These are phyloP conservation scores for Spergularia bocconei DNA, from an alignment of 148 eudicot genomes.

Conservation along the genomic window DNA sequence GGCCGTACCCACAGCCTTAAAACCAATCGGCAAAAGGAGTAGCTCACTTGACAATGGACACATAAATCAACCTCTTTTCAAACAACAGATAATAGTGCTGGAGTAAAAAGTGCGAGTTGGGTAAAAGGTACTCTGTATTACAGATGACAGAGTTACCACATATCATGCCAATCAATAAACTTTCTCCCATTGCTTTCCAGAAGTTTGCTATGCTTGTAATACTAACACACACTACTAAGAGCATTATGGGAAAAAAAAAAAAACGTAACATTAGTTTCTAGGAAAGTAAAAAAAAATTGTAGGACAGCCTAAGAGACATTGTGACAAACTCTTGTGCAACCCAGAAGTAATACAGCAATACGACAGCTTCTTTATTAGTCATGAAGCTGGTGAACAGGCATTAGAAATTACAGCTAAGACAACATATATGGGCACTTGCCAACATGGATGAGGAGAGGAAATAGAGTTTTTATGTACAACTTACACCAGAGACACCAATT, in stretches of 20 bases:
- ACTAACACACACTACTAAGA: not conserved
- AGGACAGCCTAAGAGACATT: not conserved
- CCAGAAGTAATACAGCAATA: not conserved
- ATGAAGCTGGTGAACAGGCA: not conserved
- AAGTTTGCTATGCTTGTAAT: not conserved
- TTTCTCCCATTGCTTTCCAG: not conserved
- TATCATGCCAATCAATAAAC: not conserved
- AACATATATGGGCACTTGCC: not conserved
- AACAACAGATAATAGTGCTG: no score
- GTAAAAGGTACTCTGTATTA: not conserved
- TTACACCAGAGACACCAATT: slow-evolving; percentile 90
- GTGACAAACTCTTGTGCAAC: not conserved
- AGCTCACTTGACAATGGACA: no score
- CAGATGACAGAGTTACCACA: not conserved
- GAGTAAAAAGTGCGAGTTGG: not conserved
- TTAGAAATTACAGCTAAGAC: not conserved
- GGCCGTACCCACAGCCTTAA: no score
- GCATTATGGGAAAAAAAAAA: not conserved
- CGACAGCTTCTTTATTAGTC: not conserved
- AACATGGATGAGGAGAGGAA: not conserved
- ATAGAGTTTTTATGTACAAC: slow-evolving; percentile 15
- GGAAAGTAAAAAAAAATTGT: no score
- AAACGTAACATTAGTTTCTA: not conserved
- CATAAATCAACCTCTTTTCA: no score
- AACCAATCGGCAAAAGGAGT: no score